Evolutionary conservation across 2,329 filamentous ascomycete genomes (phyloP).

Genomic region (Byssochlamys sp.): DNA sequence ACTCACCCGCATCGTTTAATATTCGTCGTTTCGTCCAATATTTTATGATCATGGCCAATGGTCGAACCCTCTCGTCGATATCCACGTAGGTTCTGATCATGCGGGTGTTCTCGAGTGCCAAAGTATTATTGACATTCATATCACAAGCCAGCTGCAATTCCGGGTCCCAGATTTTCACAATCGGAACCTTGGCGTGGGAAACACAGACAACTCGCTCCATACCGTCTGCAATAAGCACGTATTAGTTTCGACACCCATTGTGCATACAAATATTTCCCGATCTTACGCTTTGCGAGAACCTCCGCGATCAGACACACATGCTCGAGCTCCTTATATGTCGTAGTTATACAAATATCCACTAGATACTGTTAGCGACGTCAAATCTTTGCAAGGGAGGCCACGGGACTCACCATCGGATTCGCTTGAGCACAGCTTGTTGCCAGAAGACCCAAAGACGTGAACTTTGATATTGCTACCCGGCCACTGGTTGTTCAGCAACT

Average conservation of each 20-base stretch:
- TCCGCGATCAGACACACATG: constrained; percentile 84
- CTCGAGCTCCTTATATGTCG: constrained; percentile 75
- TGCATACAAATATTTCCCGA: constrained; percentile 8
- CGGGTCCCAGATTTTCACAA: constrained; percentile 97
- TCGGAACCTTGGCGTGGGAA: constrained; percentile 88
- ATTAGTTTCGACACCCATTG: background rate
- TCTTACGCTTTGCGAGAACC: constrained; percentile 71
- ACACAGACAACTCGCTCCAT: constrained; percentile 97
- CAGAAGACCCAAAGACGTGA: constrained; percentile 93
- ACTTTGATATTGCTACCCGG: constrained; percentile 82
- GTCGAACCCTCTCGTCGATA: constrained; percentile 80
- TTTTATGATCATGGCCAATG: constrained; percentile 92
- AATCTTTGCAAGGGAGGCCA: background rate
- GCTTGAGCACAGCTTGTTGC: constrained; percentile 85
- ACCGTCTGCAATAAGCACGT: constrained; percentile 53
- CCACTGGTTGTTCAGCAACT: constrained; percentile 81
- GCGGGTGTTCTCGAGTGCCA: constrained; percentile 88
- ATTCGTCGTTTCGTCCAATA: constrained; percentile 90
- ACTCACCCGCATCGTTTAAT: constrained; percentile 87
- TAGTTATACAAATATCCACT: constrained; percentile 98
- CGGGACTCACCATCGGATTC: constrained; percentile 74
- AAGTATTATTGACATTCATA: constrained; percentile 97
- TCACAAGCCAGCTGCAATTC: constrained; percentile 82
- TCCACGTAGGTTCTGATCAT: constrained; percentile 98
- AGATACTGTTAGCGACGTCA: constrained; percentile 14